Evolutionary conservation across 2,329 filamentous ascomycete species (phyloP), one percentile per base, ranked within the genome.

Genomic region (Penicillium sp.): DNA sequence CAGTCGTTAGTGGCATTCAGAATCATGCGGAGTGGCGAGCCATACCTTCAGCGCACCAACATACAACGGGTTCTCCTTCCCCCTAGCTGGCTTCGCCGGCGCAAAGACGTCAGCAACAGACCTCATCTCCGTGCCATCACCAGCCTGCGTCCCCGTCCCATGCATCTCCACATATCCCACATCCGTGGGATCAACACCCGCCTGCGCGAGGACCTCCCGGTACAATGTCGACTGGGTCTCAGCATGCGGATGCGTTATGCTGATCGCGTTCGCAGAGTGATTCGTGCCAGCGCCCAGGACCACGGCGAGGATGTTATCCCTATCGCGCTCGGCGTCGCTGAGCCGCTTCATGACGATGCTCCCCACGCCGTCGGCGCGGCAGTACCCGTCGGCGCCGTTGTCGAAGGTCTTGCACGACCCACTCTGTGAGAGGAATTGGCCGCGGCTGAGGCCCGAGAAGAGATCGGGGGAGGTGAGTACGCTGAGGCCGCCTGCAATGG

Each of bases 401-500:
- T 83, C 80, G 50, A 80, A 85, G 1, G 79, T 75, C 52, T 83
- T 82, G 66, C 84, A 86, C 9, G 77, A 71, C 0, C 84, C 84
- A 0, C 67, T 73, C 5, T 64, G 58, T 2, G 71, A 72, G 1
- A 74, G 58, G 47, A 75, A 74, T 4, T 70, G 64, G 3, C 67
- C 73, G 66, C 89, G 86, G 71, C 87, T 89, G 1, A 93, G 81
- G 66, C 89, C 90, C 5, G 88, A 83, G 78, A 91, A 92, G 80
- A 90, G 90, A 74, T 93, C 90, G 0, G 91, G 89, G 76, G 91
- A 91, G 51, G 90, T 92, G 76, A 93, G 83, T 3, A 74, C 41
- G 56, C 90, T 92, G 11, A 91, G 79, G 61, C 92, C 92, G 58
- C 92, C 91, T 2, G 91, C 90, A 38, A 93, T 86, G 1, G 90